These are phyloP conservation scores for Saccharomyces paradoxus DNA, from an alignment of 805 yeast species.

Conservation along the genomic window DNA sequence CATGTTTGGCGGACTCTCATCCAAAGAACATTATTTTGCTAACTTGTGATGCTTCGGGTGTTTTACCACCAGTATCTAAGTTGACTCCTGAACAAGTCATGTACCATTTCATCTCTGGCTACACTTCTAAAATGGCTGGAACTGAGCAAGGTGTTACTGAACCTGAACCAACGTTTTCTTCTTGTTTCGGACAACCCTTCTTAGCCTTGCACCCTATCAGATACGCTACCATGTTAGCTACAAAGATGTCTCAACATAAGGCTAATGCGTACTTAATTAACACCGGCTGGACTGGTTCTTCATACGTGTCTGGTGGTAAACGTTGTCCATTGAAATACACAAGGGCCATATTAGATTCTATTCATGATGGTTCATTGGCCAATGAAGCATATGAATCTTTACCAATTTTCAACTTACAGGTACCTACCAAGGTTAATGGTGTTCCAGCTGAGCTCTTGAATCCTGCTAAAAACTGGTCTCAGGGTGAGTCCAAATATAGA, in stretches of 20 bases:
- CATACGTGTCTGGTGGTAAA: conserved; percentile 88
- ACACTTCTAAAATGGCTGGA: conserved; percentile 99
- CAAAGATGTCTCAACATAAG: conserved; percentile 80
- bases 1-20: conserved; percentile 82
- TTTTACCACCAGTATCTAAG: conserved; percentile 92
- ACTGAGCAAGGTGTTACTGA: conserved; percentile 98
- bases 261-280: conserved; percentile 94
- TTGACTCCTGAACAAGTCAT: conserved; percentile 91
- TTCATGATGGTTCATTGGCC: conserved; percentile 82
- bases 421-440: conserved; percentile 67
- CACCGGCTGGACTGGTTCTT: conserved; percentile 98
- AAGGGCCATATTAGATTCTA: conserved; percentile 89
- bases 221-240: conserved; percentile 92
- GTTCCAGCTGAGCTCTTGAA: conserved; percentile 82
- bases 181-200: conserved; percentile 99
- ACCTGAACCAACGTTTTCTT: conserved; percentile 96
- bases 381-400: conserved; percentile 74
- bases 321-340: conserved; percentile 97
- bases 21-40: conserved; percentile 87
- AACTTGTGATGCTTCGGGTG: conserved; percentile 98
- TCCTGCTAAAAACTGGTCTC: conserved; percentile 77
- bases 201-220: conserved; percentile 96
- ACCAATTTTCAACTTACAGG: conserved; percentile 78
- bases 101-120: conserved; percentile 98
- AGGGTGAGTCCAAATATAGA: conserved; percentile 44